These are phyloP conservation scores for Fragaria ananassa DNA, from an alignment of 306 rosid species.

Conservation along the genomic window DNA sequence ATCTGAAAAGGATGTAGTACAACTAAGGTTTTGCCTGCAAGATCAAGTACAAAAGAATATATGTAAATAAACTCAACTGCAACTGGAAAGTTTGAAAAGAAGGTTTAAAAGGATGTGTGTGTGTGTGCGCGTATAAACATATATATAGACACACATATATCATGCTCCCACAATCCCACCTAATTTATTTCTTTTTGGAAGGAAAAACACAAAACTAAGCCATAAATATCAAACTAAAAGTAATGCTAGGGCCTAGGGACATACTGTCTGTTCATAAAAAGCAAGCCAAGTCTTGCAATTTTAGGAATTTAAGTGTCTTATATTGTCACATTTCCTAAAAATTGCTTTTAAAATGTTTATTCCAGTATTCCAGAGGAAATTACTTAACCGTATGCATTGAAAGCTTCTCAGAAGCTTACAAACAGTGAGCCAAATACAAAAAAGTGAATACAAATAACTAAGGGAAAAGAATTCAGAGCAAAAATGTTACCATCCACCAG, in stretches of 20 bases:
- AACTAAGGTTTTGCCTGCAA: neutral
- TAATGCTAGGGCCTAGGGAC: neutral
- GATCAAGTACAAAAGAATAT: neutral
- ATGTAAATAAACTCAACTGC: neutral
- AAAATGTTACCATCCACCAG: constrained; percentile 76
- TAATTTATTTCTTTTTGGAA: neutral
- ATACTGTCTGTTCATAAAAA: neutral
- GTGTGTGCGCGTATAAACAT: too few relatives aligned
- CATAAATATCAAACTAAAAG: neutral
- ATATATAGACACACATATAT: neutral
- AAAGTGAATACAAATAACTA: constrained; percentile 15
- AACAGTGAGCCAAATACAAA: neutral
- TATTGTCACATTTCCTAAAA: neutral
- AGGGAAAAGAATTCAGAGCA: constrained; percentile 1
- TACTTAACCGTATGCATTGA: neutral
- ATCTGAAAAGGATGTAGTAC: neutral
- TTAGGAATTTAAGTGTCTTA: neutral
- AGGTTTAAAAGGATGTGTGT: too few relatives aligned
- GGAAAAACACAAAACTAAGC: neutral
- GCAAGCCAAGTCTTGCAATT: neutral
- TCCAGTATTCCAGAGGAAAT: neutral
- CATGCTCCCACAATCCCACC: neutral
- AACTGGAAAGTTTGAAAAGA: neutral
- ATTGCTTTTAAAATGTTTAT: neutral
- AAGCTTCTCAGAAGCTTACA: neutral